Evolutionary conservation across 352 stramenopile species (phyloP), one percentile per base, ranked within the genome.

Genomic region (Globisporangium paroecandrum): DNA sequence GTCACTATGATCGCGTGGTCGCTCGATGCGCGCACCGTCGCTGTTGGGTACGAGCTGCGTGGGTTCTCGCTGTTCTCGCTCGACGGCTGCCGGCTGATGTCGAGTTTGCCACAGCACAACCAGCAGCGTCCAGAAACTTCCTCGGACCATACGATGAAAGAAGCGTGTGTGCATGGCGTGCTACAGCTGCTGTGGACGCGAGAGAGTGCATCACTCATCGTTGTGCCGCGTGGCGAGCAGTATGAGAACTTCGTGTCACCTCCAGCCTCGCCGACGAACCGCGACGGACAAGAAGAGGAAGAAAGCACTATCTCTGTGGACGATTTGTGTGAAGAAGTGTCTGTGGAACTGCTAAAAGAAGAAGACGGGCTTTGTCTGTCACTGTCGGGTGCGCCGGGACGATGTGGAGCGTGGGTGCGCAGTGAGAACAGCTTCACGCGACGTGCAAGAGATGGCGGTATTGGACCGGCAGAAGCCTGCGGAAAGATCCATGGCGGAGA

Each of bases 61-160:
- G 88, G 88, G 1, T 90, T 94, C 55, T 83, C 81, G 1, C 74
- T 96, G 6, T 96, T 94, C 60, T 91, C 88, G 1, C 84, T 73
- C 3, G 88, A 96, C 57, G 86, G 86, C 3, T 93, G 84, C 65
- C 83, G 87, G 0, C 73, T 96, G 53, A 93, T 96, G 84, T 93
- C 88, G 43, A 93, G 73, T 57, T 71, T 96, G 34, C 86, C 88
- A 0, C 85, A 93, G 43, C 85, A 96, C 65, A 81, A 91, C 57
- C 82, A 91, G 38, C 74, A 79, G 22, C 79, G 79, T 8, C 81
- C 72, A 0, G 68, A 76, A 12, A 61, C 64, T 5, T 66, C 62
- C 3, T 66, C 74, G 10, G 62, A 68, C 7, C 27, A 66, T 29
- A 62, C 56, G 15, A 60, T 69, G 43, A 93, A 91, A 58, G 87